phyloP scores from a whole-genome alignment of 176 grass and related monocot species.

The Triticum aestivum region IWGSC_CS_RefSeq_v2.1 NC_057813.1:705408429-705408928 shows the following conservation, averaged over 20 bases:
- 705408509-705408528: slow-evolving; percentile 4
- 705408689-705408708: slow-evolving; percentile 12
- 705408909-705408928: slow-evolving; percentile 26
- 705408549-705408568: background rate
- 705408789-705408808: background rate
- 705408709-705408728: slow-evolving; percentile 1
- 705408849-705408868: slow-evolving; percentile 15
- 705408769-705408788: slow-evolving; percentile 9
- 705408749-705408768: background rate
- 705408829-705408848: background rate
- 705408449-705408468: slow-evolving; percentile 22
- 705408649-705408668: slow-evolving; percentile 10
- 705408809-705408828: background rate
- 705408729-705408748: background rate
- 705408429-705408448: background rate
- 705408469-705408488: slow-evolving; percentile 28
- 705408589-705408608: background rate
- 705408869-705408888: slow-evolving; percentile 19
- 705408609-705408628: background rate
- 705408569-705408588: background rate
- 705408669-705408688: background rate
- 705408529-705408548: slow-evolving; percentile 24
- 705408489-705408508: slow-evolving; percentile 2
- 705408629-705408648: slow-evolving; percentile 17
- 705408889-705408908: background rate